Conservation (phyloP, 108 stramenopile species). For the Pseudonitzschia multiseries region DNA sequence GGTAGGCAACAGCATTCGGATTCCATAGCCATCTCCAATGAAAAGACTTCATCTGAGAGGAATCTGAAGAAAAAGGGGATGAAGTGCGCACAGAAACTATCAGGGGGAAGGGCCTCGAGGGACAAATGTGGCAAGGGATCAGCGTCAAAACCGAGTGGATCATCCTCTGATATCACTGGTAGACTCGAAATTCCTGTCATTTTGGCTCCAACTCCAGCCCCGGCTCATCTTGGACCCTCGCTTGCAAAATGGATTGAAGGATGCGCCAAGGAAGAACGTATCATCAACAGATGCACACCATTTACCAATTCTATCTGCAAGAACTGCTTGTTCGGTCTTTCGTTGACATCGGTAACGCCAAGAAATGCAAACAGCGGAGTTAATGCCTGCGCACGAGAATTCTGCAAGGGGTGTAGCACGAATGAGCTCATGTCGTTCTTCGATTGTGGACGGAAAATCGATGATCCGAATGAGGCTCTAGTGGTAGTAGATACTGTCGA, state of each 20-base stretch:
- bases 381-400: neutral
- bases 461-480: too few relatives aligned
- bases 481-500: neutral
- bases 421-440: neutral
- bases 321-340: neutral
- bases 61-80: neutral
- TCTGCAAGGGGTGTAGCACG: neutral
- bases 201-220: neutral
- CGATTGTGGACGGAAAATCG: conserved; percentile 7
- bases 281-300: neutral
- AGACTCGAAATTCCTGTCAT: neutral
- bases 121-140: neutral
- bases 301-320: neutral
- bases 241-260: neutral
- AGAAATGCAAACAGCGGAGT: neutral
- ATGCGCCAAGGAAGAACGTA: neutral
- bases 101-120: neutral
- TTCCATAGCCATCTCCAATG: neutral
- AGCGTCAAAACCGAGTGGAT: neutral
- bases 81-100: neutral
- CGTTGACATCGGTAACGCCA: neutral
- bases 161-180: neutral
- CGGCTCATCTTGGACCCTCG: neutral
- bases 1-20: neutral
- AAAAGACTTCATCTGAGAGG: neutral